A percentile compares a stretch with the other conserved stretches of the same genome.
These are phyloP conservation scores for Sphagnum magellanicum DNA, from an alignment of 228 moss, liverwort and hornwort species.

Conservation along the genomic window DNA sequence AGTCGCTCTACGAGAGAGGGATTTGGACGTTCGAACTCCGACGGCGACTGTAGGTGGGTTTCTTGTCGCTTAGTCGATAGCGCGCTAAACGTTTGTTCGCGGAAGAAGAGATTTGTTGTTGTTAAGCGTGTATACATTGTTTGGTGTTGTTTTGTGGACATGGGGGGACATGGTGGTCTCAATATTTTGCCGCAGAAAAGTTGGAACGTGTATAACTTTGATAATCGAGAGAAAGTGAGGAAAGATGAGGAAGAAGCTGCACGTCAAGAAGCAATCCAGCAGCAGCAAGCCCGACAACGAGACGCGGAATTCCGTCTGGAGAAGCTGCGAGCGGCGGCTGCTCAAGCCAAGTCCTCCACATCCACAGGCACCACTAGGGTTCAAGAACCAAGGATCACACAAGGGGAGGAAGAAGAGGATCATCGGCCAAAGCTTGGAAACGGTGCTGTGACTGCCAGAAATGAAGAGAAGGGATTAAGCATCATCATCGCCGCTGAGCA, in stretches of 20 bases:
- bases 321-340: slow-evolving; percentile 50
- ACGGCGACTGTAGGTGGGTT: too few relatives aligned
- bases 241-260: slow-evolving; percentile 90
- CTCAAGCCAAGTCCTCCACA: slow-evolving; percentile 35
- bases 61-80: too few relatives aligned
- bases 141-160: not conserved
- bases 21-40: too few relatives aligned
- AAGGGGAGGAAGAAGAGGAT: slow-evolving; percentile 16
- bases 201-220: slow-evolving; percentile 98
- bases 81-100: too few relatives aligned
- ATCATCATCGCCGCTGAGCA: slow-evolving; percentile 25
- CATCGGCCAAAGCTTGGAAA: slow-evolving; percentile 17
- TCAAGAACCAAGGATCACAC: slow-evolving; percentile 16
- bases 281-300: slow-evolving; percentile 63
- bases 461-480: slow-evolving; percentile 7
- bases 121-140: too few relatives aligned
- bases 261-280: slow-evolving; percentile 60
- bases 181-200: slow-evolving; percentile 94
- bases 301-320: slow-evolving; percentile 87
- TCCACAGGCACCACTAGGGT: slow-evolving; percentile 14
- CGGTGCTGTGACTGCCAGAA: slow-evolving; percentile 3
- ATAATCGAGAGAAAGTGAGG: slow-evolving; percentile 86
- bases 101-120: too few relatives aligned
- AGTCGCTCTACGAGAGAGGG: too few relatives aligned
- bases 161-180: slow-evolving; percentile 96